Percentiles rank a stretch among this genome's conserved stretches.
phyloP scores from a whole-genome alignment of 768 basidiomycete genomes.

The Termitomyces sp. region DNA sequence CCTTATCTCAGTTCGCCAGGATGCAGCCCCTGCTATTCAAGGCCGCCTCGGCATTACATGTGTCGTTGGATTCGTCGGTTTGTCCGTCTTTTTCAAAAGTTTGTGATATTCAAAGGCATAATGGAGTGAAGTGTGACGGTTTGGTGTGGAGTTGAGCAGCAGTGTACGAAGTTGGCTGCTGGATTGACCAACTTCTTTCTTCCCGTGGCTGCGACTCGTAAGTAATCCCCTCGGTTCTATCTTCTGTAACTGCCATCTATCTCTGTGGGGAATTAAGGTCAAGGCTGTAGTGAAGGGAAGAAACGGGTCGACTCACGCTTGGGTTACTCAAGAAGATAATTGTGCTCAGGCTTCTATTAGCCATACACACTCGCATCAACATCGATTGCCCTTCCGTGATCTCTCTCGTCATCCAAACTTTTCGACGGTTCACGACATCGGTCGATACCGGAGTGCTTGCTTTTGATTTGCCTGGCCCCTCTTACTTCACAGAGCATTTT shows the following conservation, averaged over 20 bases:
- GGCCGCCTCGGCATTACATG: neutral
- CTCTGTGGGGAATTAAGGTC: neutral
- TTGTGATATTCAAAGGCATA: neutral
- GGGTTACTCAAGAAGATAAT: neutral
- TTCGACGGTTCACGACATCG: neutral
- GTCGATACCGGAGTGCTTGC: neutral
- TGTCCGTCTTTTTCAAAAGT: neutral
- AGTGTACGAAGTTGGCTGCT: neutral
- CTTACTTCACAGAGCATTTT: neutral
- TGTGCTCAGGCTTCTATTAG: neutral
- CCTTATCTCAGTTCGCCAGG: neutral
- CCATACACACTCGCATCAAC: neutral
- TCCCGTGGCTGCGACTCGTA: too few relatives aligned
- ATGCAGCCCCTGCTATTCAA: neutral
- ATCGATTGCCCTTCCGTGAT: neutral
- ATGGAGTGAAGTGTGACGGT: neutral
- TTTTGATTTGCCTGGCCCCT: neutral
- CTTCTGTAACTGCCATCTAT: neutral
- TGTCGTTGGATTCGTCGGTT: neutral
- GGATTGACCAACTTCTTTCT: neutral
- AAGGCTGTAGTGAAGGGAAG: neutral
- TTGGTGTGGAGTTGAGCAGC: neutral
- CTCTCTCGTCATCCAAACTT: neutral
- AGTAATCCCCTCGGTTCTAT: neutral
- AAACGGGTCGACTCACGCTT: neutral